Evolutionary conservation across 192 early-diverging fungal genomes (phyloP), one percentile per base, ranked within the genome.

Genomic region (Pilaira anomala): DNA sequence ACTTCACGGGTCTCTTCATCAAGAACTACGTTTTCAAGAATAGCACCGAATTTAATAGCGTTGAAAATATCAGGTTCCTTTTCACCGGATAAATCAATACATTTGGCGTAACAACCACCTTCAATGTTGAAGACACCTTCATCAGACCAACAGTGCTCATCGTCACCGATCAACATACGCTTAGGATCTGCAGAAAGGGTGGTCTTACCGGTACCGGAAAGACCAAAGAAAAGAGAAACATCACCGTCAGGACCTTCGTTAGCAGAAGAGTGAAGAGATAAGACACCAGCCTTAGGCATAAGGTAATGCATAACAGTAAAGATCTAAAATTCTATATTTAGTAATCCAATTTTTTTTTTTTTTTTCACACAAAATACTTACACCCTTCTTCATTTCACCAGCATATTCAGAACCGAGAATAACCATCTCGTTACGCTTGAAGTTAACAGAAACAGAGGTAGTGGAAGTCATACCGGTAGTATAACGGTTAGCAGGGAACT

Each of bases 361-460:
- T 41, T 30, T n/a, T 18, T 58, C 14, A 9, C 33, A 5, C 5
- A 50, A 44, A 59, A 48, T 36, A 79, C 77, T 72, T 68, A 88
- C 79, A 75, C 96, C 96, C 88, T 98, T 98, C 83, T 98, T 98
- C 96, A 98, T 98, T 81, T 98, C 96, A 59, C 96, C 96, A 60
- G 96, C 96, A 68, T 98, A 98, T 77, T 97, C 91, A 63, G 94
- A 94, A 48, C 96, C 96, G 42, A 98, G 83, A 54, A 98, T 98
- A 36, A 98, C 91, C 96, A 98, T 98, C 78, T 98, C 93, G 29
- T 75, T 73, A 76, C 91, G 88, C 73, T 89, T 87, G 63, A 98
- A 98, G 88, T 91, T 93, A 75, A 98, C 79, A 21, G 92, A 82
- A 45, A 98, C 89, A 56, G 89, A 91, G 66, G 96, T 98, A 61